Evolutionary conservation across 2,329 filamentous ascomycete species (phyloP), one percentile per base, ranked within the genome.

Genomic region (Lecanosticta acicola): DNA sequence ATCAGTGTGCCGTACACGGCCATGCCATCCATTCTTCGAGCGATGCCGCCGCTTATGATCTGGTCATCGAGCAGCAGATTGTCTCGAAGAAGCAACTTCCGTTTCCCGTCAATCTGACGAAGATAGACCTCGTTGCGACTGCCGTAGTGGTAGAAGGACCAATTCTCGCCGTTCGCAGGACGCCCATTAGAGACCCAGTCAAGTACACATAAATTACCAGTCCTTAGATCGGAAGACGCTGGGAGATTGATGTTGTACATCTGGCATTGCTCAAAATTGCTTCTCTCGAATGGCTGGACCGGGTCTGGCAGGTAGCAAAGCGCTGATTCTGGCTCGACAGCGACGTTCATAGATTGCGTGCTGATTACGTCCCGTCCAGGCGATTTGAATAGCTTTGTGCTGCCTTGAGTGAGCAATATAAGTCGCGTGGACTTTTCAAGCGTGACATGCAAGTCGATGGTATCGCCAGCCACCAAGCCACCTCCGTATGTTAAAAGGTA

Each of bases 151-250:
- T 77, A 71, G 50, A 96, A 82, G 56, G 83, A 83, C 93, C 93
- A 98, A 53, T 87, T 77, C 68, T 98, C 93, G 18, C 89, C 90
- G 38, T 86, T 79, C 3, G 93, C 90, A 3, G 76, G 80, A 14
- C 93, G 80, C 5, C 93, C 93, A 61, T 91, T 86, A 2, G 83
- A 94, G 4, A 97, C 89, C 93, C 93, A 98, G 66, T 98, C 93
- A 37, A 95, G 72, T 2, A 94, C 76, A 62, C 89, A 94, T 11
- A 97, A 69, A 33, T 84, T 69, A 45, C 54, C 49, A 29, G n/a
- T 60, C 43, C 33, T 17, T 11, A 21, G 8, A 2, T 36, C 41
- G 7, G 24, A 13, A 7, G 43, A 34, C 2, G 36, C 20, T 4
- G 55, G 39, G 3, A 61, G 29, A n/a, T 49, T 48, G n/a, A 55